Percentiles rank a stretch among this genome's conserved stretches.
Evolutionary conservation across 108 stramenopile species (phyloP).

Genomic region (Nitzschia palea): DNA sequence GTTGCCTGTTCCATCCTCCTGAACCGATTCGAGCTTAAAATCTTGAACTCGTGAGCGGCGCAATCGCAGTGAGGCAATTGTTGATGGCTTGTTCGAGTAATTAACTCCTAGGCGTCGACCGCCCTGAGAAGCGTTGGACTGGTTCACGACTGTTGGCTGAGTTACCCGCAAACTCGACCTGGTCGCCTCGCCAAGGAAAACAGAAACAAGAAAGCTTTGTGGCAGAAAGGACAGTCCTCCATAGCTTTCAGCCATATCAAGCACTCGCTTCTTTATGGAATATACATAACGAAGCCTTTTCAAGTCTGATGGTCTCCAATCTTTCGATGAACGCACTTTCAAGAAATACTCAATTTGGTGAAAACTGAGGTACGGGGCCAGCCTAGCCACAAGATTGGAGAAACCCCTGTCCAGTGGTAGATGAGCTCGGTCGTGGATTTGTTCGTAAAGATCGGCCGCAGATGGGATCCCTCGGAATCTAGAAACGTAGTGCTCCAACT

Average conservation of each 20-base stretch:
- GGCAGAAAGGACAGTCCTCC: constrained; percentile 88
- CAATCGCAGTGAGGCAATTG: constrained; percentile 30
- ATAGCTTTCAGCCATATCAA: constrained; percentile 86
- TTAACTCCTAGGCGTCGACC: background rate
- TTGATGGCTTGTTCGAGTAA: constrained; percentile 45
- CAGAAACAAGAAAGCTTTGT: constrained; percentile 85
- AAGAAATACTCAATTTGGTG: constrained; percentile 78
- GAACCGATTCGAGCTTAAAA: constrained; percentile 1
- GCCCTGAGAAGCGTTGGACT: background rate
- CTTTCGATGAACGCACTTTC: constrained; percentile 55
- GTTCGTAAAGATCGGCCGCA: constrained; percentile 66
- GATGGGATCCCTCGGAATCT: constrained; percentile 72
- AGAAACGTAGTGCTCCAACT: constrained; percentile 42
- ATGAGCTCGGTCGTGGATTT: constrained; percentile 69
- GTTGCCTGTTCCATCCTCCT: constrained; percentile 35
- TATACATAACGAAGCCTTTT: constrained; percentile 84
- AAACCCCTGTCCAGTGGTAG: constrained; percentile 71
- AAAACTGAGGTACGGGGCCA: constrained; percentile 84
- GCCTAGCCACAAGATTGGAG: constrained; percentile 62
- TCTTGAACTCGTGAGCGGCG: constrained; percentile 29
- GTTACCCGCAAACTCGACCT: constrained; percentile 60
- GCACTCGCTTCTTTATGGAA: constrained; percentile 84
- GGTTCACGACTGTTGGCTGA: constrained; percentile 8
- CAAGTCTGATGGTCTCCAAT: constrained; percentile 84
- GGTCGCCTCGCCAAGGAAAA: constrained; percentile 90